Evolutionary conservation across 1,284 basidiomycete genomes (phyloP).

Genomic region (Cutaneotrichosporon cyanovorans): DNA sequence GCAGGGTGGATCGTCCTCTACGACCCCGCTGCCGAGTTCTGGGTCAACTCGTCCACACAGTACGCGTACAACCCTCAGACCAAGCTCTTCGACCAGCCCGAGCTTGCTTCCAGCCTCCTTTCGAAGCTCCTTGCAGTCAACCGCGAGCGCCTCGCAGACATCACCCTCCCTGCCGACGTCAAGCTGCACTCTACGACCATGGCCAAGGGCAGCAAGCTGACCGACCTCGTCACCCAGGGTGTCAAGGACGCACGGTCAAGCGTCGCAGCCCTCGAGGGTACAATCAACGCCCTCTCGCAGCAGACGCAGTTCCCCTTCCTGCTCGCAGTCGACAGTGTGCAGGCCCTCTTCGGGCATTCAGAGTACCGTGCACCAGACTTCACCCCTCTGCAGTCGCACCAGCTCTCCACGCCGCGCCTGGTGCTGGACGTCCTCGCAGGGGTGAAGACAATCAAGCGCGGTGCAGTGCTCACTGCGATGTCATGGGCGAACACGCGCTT

Average conservation of each 20-base stretch:
- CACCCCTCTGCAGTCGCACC: slow-evolving; percentile 62
- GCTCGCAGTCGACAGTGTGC: slow-evolving; percentile 79
- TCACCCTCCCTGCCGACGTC: slow-evolving; percentile 23
- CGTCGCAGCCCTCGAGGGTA: slow-evolving; percentile 57
- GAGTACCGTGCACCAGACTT: slow-evolving; percentile 74
- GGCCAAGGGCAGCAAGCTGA: slow-evolving; percentile 52
- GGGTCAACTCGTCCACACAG: slow-evolving; percentile 69
- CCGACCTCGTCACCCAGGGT: slow-evolving; percentile 57
- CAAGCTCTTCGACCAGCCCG: slow-evolving; percentile 70
- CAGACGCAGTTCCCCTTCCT: slow-evolving; percentile 72
- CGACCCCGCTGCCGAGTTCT: slow-evolving; percentile 64
- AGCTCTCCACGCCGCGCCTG: slow-evolving; percentile 71
- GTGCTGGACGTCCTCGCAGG: slow-evolving; percentile 71
- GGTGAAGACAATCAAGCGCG: slow-evolving; percentile 53
- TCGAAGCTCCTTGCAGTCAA: slow-evolving; percentile 41
- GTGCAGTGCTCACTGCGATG: slow-evolving; percentile 35
- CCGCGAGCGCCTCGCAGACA: slow-evolving; percentile 26
- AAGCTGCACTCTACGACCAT: slow-evolving; percentile 42
- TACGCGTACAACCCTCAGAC: slow-evolving; percentile 69
- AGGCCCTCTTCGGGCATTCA: slow-evolving; percentile 66
- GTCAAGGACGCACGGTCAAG: slow-evolving; percentile 54
- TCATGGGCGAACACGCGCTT: slow-evolving; percentile 26
- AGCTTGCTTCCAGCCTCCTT: slow-evolving; percentile 41
- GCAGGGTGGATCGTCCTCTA: slow-evolving; percentile 80
- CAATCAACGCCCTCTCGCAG: slow-evolving; percentile 59